These are phyloP conservation scores for Akebia trifoliata DNA, from an alignment of 164 flowering plant species.

Conservation along the genomic window DNA sequence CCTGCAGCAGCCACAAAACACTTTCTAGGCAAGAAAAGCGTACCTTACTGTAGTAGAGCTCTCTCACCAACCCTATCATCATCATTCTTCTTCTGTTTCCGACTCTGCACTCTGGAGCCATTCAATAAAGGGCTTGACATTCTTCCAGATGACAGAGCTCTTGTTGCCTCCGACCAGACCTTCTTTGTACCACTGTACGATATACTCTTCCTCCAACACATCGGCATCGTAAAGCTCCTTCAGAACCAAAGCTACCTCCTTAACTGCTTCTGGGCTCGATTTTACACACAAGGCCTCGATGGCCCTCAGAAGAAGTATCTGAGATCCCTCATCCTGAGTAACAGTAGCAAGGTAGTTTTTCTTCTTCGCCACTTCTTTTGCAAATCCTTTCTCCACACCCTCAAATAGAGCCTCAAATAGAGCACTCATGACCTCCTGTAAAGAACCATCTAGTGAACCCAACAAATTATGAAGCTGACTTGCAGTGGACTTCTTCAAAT, in stretches of 20 bases:
- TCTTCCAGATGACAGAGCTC: constrained; percentile 50
- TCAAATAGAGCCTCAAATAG: constrained; percentile 51
- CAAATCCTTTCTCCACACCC: constrained; percentile 52
- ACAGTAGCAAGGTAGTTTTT: constrained; percentile 43
- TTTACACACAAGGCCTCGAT: constrained; percentile 46
- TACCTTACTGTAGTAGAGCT: too few relatives aligned
- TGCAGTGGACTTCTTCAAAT: constrained; percentile 35
- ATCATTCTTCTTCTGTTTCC: too few relatives aligned
- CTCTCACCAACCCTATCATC: too few relatives aligned
- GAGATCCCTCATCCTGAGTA: constrained; percentile 39
- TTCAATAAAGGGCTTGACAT: constrained; percentile 53
- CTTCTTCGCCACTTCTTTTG: constrained; percentile 56
- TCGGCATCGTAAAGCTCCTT: constrained; percentile 61
- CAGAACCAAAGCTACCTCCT: constrained; percentile 57
- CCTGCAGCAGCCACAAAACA: too few relatives aligned
- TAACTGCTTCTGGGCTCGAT: constrained; percentile 34
- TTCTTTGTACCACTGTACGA: constrained; percentile 47
- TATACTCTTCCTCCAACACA: constrained; percentile 57
- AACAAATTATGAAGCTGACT: constrained; percentile 31
- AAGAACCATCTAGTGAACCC: constrained; percentile 30
- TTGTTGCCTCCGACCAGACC: constrained; percentile 41
- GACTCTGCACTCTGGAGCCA: constrained; percentile 85
- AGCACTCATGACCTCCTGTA: constrained; percentile 41
- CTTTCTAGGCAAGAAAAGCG: too few relatives aligned
- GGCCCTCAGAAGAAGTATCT: constrained; percentile 36